Evolutionary conservation across 176 grass and related monocot species (phyloP).

Genomic region (Lolium rigidum): DNA sequence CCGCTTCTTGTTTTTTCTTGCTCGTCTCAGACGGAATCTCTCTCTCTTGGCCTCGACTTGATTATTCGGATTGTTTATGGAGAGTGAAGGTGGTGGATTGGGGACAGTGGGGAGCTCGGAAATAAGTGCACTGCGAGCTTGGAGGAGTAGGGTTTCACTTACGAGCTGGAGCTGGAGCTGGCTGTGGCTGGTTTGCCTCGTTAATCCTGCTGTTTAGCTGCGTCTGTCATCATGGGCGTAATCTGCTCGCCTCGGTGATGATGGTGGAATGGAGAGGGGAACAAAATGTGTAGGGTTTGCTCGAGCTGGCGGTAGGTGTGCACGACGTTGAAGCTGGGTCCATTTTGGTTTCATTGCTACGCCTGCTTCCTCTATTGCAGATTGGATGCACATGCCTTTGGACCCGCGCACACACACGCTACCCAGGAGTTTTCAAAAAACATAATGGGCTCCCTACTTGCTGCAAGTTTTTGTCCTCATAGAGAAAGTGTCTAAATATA

Average conservation of each 20-base stretch:
- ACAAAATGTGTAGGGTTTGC: background rate
- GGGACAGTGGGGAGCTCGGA: conserved; percentile 14
- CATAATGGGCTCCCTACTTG: too few species aligned
- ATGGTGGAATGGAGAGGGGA: background rate
- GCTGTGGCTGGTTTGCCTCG: background rate
- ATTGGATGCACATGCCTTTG: background rate
- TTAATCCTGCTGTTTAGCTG: background rate
- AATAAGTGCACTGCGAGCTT: conserved; percentile 1
- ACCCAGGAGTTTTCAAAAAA: too few species aligned
- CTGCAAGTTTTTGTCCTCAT: too few species aligned
- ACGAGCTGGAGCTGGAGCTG: background rate
- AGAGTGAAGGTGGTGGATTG: background rate
- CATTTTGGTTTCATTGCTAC: background rate
- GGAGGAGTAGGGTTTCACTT: background rate
- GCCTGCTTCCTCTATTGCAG: background rate
- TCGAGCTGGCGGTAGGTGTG: conserved; percentile 15
- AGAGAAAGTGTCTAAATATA: too few species aligned
- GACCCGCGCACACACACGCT: too few species aligned
- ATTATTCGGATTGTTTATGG: conserved; percentile 26
- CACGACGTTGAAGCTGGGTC: background rate
- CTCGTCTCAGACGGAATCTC: background rate
- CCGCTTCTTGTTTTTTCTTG: background rate
- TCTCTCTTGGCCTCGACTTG: background rate
- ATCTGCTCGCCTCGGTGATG: background rate
- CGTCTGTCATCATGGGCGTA: background rate